phyloP scores from a whole-genome alignment of 331 rosid genomes.

The Pyrus hybrid region DNA sequence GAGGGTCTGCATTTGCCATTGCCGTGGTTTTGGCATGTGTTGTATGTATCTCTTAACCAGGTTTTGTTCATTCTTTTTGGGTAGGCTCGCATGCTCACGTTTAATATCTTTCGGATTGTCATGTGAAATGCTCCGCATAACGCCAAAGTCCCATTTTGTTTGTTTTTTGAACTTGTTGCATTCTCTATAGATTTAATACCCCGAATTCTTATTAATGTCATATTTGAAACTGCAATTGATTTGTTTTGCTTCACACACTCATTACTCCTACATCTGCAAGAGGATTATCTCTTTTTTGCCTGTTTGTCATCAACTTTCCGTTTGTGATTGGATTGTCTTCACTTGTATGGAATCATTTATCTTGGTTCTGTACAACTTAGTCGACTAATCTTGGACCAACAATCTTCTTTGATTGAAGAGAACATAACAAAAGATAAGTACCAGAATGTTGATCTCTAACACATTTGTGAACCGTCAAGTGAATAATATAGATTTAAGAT shows the following conservation, averaged over 20 bases:
- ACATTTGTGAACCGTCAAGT: neutral
- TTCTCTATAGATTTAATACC: neutral
- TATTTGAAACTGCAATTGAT: neutral
- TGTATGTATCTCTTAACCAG: slow-evolving; percentile 39
- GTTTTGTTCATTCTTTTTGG: slow-evolving; percentile 33
- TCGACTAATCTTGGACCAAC: neutral
- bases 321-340: neutral
- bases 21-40: slow-evolving; percentile 44
- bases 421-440: neutral
- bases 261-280: neutral
- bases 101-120: neutral
- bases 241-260: neutral
- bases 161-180: neutral
- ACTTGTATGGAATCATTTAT: neutral
- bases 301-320: neutral
- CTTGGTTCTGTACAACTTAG: neutral
- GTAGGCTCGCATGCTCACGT: neutral
- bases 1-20: slow-evolving; percentile 33
- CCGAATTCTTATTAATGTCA: neutral
- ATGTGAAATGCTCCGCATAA: neutral
- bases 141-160: neutral
- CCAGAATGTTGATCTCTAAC: neutral
- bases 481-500: neutral
- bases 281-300: too few relatives aligned
- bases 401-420: neutral